Evolutionary conservation across 331 rosid genomes (phyloP).

Genomic region (Acacia concinna): DNA sequence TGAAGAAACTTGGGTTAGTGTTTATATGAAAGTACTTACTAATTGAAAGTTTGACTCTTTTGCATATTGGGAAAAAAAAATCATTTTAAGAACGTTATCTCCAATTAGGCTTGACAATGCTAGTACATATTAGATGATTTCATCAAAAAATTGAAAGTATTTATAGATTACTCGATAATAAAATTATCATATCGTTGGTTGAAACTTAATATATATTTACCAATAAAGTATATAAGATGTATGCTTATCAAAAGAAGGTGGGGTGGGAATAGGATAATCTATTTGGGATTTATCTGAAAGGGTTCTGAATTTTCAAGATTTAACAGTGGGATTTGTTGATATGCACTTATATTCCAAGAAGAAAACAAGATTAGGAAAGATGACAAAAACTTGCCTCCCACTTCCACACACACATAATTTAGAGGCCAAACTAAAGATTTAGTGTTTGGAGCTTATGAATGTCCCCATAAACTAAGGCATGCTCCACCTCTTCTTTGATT

Average conservation of each 20-base stretch:
- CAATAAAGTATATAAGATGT: not conserved
- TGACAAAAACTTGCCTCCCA: constrained; percentile 40
- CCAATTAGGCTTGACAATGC: not conserved
- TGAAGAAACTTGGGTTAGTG: not conserved
- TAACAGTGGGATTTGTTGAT: not conserved
- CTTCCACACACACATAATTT: constrained; percentile 17
- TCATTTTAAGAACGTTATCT: not conserved
- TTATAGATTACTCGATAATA: not conserved
- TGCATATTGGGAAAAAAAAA: no score
- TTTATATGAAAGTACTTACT: not conserved
- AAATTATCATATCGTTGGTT: not conserved
- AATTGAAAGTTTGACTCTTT: not conserved
- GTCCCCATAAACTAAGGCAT: not conserved
- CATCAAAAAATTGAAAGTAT: not conserved
- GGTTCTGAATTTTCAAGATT: not conserved
- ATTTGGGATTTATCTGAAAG: not conserved
- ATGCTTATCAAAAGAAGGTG: not conserved
- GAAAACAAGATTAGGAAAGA: constrained; percentile 20
- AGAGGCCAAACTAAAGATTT: not conserved
- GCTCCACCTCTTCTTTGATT: not conserved
- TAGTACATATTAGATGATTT: not conserved
- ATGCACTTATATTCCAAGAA: not conserved
- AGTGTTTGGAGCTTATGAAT: not conserved
- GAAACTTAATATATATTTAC: not conserved
- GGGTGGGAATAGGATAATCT: not conserved